Evolutionary conservation across 2,329 filamentous ascomycete genomes (phyloP), one percentile per base, ranked within the genome.

Genomic region (Aspergillus latus): DNA sequence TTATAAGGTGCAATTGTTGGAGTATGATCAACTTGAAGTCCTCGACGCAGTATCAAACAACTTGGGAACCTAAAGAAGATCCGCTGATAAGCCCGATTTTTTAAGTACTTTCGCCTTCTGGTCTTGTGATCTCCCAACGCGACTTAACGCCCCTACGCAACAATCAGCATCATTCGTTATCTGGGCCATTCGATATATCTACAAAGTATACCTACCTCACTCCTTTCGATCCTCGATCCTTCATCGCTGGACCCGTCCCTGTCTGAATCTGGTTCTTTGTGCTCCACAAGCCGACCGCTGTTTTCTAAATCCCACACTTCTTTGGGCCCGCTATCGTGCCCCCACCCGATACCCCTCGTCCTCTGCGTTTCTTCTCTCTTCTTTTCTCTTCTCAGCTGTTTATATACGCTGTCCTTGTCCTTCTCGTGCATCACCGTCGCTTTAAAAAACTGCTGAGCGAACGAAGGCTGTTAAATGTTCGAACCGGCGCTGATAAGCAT

Each of bases 281-380:
- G 37, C 43, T 47, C 54, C 43, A 46, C 54, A 30, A 15, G 10
- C 48, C 54, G 43, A 52, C 48, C 43, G 54, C 48, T 51, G 48
- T 34, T 37, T 48, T 42, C 11, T 5, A 26, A 15, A 32, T 21
- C 46, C 47, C 29, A 39, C 28, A 46, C 34, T 47, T 36, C 43
- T 45, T 45, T 51, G 21, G 39, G 45, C 44, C 34, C 36, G 49
- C 37, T 45, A 43, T 34, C 16, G 34, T 40, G 16, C 13, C 42
- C 43, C 50, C 49, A 52, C 42, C 43, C 28, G 37, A 42, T 29
- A 21, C 26, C 50, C 50, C 42, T 42, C 42, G 29, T 32, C 26
- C 40, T 42, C n/a, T 40, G 39, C n/a, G n/a, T 7, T 52, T 30
- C 46, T 30, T 44, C 29, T 13, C 30, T 54, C 49, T 43, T 49